Evolutionary conservation across 2,329 filamentous ascomycete genomes (phyloP).

Genomic region (Coniochaeta sp.): DNA sequence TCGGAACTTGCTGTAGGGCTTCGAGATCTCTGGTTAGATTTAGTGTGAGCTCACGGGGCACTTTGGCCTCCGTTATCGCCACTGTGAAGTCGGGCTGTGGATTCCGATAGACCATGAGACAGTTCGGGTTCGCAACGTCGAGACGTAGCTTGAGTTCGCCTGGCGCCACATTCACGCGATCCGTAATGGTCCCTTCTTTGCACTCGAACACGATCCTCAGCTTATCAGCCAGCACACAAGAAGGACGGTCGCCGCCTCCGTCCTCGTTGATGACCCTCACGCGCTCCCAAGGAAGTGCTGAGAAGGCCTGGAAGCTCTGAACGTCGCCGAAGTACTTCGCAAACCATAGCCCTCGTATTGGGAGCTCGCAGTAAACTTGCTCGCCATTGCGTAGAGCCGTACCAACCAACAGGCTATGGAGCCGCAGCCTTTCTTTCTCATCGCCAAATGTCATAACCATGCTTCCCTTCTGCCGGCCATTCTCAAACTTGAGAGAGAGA

Average conservation of each 20-base stretch:
- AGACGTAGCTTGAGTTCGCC: conserved; percentile 65
- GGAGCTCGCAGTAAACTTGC: conserved; percentile 61
- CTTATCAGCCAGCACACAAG: conserved; percentile 66
- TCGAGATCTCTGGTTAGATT: conserved; percentile 59
- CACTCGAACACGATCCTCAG: conserved; percentile 70
- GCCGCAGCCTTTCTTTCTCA: conserved; percentile 58
- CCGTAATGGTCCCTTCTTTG: conserved; percentile 69
- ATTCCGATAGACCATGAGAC: conserved; percentile 61
- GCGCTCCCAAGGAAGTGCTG: conserved; percentile 55
- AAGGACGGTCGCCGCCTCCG: conserved; percentile 51
- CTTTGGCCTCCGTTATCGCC: conserved; percentile 62
- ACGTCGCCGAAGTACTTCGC: conserved; percentile 42
- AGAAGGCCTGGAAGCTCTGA: conserved; percentile 41
- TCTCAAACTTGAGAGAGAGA: conserved; percentile 63
- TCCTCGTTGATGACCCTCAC: conserved; percentile 67
- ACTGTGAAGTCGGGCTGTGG: conserved; percentile 72
- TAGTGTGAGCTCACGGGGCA: conserved; percentile 52
- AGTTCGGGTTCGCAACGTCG: conserved; percentile 52
- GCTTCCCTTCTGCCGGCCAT: conserved; percentile 56
- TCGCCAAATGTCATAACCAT: conserved; percentile 75
- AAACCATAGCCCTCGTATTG: conserved; percentile 58
- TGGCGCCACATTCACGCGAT: conserved; percentile 73
- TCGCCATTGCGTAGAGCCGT: conserved; percentile 62
- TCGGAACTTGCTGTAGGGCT: conserved; percentile 46
- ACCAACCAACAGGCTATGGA: conserved; percentile 69